Base-by-base conservation (phyloP, 73 alveolate species). In the Breviolum minutum region DNA sequence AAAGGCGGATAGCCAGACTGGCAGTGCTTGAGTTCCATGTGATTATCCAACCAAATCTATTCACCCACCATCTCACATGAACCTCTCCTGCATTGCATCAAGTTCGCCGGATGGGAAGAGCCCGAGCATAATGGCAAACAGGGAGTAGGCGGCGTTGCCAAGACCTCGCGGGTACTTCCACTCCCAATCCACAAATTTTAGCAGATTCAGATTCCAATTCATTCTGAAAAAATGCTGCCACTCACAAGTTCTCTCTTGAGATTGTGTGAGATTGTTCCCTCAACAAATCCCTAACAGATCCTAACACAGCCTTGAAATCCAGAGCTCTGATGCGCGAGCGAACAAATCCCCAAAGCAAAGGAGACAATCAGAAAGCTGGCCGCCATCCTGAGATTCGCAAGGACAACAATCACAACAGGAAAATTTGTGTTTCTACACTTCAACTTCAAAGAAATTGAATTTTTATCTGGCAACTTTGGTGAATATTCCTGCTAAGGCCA, bases 91-190 rank as follows among this genome's bases (percentile, higher is more conserved):
- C 89, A 91, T 64, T 20, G 48, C 74, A 5, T 63, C 80, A 2
- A 91, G 97, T 9, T 91, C 66, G 32, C 64, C 40, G 8, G 68
- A 8, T 19, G 97, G 97, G 20, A 69, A 74, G 66, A 91, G 76
- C 40, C 97, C 97, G 30, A 91, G 84, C 76, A 80, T 91, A 63
- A 91, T 91, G 69, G 97, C 88, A 79, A 71, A 91, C 64, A 91
- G 97, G 17, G 97, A 71, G 60, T 71, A 91, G 68, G 97, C 89
- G 8, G 97, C 88, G 27, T n/a, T 48, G 81, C 64, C 97, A 63
- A 91, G 70, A 32, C 97, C 97, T 91, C 61, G 8, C 64, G 71
- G 26, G n/a, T 68, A 22, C 24, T 40, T 40, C 54, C 54, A 3
- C 54, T 40, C 54, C 54, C 54, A 40, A 40, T 40, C 54, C 54